phyloP scores from a whole-genome alignment of 345 rosid genomes.

The Sisymbrium irio region DNA sequence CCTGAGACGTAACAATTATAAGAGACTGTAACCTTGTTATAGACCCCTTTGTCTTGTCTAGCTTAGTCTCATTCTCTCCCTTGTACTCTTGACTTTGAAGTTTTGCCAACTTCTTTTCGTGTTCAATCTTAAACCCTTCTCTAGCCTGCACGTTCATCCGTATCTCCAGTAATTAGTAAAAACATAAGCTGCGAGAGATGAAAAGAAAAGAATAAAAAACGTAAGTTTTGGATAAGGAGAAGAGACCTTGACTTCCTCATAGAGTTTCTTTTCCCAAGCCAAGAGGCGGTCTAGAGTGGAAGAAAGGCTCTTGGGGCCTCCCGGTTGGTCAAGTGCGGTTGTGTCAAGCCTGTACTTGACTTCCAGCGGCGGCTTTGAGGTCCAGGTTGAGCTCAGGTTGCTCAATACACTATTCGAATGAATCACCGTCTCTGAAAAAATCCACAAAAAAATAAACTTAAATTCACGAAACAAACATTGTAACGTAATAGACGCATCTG shows the following conservation, averaged over 20 bases:
- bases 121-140: slow-evolving; percentile 92
- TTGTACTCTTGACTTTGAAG: slow-evolving; percentile 94
- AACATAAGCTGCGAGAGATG: background rate
- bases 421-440: slow-evolving; percentile 83
- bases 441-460: too few relatives aligned
- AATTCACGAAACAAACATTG: too few relatives aligned
- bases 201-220: background rate
- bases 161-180: background rate
- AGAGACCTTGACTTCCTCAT: slow-evolving; percentile 84
- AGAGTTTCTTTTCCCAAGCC: slow-evolving; percentile 99
- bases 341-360: slow-evolving; percentile 83
- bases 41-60: slow-evolving; percentile 84
- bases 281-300: slow-evolving; percentile 81
- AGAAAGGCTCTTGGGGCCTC: slow-evolving; percentile 73
- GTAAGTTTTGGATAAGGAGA: background rate
- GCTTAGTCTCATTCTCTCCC: slow-evolving; percentile 77
- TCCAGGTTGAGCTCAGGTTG: slow-evolving; percentile 91
- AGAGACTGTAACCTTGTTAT: slow-evolving; percentile 71
- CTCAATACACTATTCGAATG: slow-evolving; percentile 90
- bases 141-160: slow-evolving; percentile 51
- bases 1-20: slow-evolving; percentile 78
- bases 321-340: slow-evolving; percentile 51
- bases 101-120: slow-evolving; percentile 71
- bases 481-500: too few relatives aligned
- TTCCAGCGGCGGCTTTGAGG: slow-evolving; percentile 89